Base-by-base conservation (phyloP, 768 basidiomycete species). In the Rhodotorula babjevae region DNA sequence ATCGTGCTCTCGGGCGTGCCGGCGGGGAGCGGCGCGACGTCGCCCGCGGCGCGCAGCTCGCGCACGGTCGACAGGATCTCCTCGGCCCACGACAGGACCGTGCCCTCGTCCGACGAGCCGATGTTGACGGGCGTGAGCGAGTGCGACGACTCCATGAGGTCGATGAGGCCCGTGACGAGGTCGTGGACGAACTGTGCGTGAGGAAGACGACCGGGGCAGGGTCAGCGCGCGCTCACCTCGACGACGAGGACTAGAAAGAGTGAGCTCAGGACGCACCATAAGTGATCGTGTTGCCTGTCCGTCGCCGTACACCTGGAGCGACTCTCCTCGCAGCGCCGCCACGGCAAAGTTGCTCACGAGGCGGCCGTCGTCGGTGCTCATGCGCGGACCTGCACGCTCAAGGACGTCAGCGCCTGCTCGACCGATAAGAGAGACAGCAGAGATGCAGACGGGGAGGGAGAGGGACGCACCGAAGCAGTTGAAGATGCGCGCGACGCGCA, bases 281-380 rank as follows among this genome's bases (percentile, higher is more conserved):
- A 78, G 72, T 0, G 76, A 77, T 3, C 78, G 70, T 1, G 76
- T 78, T 19, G 72, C 66, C 21, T 68, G 56, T 16, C 78, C 78
- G 52, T 80, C 79, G 21, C 80, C 80, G 75, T 80, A 80, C 57
- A 78, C 72, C 69, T 97, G 93, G 86, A 99, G 90, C 82, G 97
- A 91, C 82, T 98, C 89, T 62, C 93, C 94, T 78, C 89, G 90
- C 65, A 99, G 87, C 25, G 96, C 96, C 78, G 97, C 94, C 63
- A 98, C 91, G 80, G 96, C 95, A 82, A 99, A 99, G 84, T 99
- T 99, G 79, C 93, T 95, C 40, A 99, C 96, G 76, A 99, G 94
- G 69, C 96, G 91, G 23, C 96, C 96, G 79, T 98, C 96, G 79
- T 87, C 87, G 14, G 94, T 92, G 83, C 96, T 96, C 94, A 96